A percentile compares a stretch with the other conserved stretches of the same genome.
These are phyloP conservation scores for Hygrocybe punicea DNA, from an alignment of 768 basidiomycete genomes.

Conservation along the genomic window DNA sequence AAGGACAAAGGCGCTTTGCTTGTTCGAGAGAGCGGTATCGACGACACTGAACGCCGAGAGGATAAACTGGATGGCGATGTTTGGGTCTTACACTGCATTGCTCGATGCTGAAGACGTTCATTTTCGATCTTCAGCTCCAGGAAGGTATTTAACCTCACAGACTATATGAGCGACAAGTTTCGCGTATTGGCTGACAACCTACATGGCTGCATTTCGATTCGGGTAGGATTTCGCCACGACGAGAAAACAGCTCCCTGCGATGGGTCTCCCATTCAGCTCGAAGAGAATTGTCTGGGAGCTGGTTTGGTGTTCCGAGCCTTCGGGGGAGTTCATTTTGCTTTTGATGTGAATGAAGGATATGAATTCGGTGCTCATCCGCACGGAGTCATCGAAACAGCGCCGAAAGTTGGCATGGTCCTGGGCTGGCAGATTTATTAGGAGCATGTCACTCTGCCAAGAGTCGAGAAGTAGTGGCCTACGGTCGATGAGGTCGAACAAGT, in stretches of 20 bases:
- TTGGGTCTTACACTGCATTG: conserved; percentile 40
- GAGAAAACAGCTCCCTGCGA: conserved; percentile 54
- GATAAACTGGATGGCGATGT: conserved; percentile 20
- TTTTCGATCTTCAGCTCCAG: conserved; percentile 88
- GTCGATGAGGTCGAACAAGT: conserved; percentile 63
- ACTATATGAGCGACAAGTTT: neutral
- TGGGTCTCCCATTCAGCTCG: conserved; percentile 66
- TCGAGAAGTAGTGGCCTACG: conserved; percentile 37
- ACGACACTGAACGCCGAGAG: neutral
- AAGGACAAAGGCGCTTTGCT: neutral
- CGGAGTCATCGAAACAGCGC: conserved; percentile 52
- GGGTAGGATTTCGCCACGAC: conserved; percentile 75
- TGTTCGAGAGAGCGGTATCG: neutral
- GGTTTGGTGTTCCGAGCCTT: conserved; percentile 18
- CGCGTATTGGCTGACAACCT: conserved; percentile 19
- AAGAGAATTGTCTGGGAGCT: conserved; percentile 53
- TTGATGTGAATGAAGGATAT: conserved; percentile 60
- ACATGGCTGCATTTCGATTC: conserved; percentile 68
- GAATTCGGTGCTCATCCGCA: conserved; percentile 50
- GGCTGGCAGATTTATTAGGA: conserved; percentile 34
- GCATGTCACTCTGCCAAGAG: neutral
- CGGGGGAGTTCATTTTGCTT: conserved; percentile 37
- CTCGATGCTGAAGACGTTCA: conserved; percentile 65
- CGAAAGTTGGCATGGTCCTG: conserved; percentile 59
- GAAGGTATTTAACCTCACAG: conserved; percentile 60